phyloP scores from a whole-genome alignment of 225 moss, liverwort and hornwort species.

The Straminergon stramineum region DNA sequence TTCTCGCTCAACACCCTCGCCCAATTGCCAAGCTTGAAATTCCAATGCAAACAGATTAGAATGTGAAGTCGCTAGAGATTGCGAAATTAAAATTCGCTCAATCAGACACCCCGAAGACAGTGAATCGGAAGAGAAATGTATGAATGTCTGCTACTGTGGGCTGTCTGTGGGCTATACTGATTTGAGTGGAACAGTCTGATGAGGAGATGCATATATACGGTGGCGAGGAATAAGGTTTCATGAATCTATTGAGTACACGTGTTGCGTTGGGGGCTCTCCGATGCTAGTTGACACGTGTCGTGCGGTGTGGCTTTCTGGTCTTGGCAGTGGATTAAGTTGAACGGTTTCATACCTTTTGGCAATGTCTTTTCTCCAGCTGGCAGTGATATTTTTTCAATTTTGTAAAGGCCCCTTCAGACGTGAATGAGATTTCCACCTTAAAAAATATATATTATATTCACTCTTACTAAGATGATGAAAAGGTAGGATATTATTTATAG shows the following conservation, averaged over 20 bases:
- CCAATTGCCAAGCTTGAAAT: background rate
- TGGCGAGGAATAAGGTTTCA: too few species aligned
- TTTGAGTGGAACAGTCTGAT: accelerated
- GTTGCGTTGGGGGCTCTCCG: background rate
- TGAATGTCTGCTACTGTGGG: background rate
- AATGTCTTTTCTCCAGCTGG: background rate
- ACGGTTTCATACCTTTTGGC: background rate
- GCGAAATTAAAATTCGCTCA: background rate
- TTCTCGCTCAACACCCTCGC: background rate
- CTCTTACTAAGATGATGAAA: background rate
- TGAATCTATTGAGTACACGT: background rate
- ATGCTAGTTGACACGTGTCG: background rate
- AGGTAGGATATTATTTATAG: background rate
- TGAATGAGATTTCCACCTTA: background rate
- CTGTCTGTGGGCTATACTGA: background rate
- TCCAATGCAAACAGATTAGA: background rate
- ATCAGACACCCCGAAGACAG: background rate
- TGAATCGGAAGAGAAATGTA: background rate
- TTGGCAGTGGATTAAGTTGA: background rate
- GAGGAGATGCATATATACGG: too few species aligned
- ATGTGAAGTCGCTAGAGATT: too few species aligned
- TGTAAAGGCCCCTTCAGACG: background rate
- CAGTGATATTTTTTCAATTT: background rate
- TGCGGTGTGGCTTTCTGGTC: background rate
- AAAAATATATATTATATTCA: background rate